Percentiles rank a stretch among this genome's conserved stretches.
phyloP scores from a whole-genome alignment of 2,329 filamentous ascomycete genomes.

The Colletotrichum sublineola region DNA sequence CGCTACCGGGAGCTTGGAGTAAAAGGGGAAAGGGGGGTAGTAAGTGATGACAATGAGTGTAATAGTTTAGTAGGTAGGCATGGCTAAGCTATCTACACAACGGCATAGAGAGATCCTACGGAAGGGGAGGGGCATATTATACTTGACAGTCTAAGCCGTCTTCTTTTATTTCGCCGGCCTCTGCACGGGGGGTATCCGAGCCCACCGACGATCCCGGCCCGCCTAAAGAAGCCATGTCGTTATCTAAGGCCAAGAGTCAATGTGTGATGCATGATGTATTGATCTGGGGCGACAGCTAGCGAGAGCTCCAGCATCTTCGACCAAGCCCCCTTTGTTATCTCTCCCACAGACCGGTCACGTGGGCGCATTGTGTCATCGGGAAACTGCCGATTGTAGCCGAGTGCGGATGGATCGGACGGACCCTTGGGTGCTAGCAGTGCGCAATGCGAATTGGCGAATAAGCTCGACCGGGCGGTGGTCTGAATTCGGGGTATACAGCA shows the following conservation, averaged over 20 bases:
- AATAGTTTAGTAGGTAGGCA: background rate
- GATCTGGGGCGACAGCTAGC: background rate
- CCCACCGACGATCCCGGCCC: background rate
- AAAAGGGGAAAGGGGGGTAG: no score
- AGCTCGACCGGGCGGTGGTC: background rate
- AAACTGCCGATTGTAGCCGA: slow-evolving; percentile 24
- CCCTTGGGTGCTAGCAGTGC: slow-evolving; percentile 4
- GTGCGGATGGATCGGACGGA: slow-evolving; percentile 21
- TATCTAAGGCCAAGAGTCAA: slow-evolving; percentile 4
- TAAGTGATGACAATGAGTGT: background rate
- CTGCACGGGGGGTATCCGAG: background rate
- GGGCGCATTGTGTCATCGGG: slow-evolving; percentile 2
- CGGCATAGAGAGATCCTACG: background rate
- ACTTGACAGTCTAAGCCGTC: background rate
- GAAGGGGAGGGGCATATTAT: slow-evolving; percentile 2
- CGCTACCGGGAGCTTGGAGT: background rate
- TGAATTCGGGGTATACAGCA: background rate
- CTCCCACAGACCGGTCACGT: slow-evolving; percentile 26
- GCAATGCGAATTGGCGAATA: slow-evolving; percentile 10
- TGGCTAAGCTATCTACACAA: background rate
- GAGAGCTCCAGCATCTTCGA: slow-evolving; percentile 11
- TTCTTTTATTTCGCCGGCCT: slow-evolving; percentile 4
- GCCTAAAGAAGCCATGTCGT: background rate
- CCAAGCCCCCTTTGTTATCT: slow-evolving; percentile 2
- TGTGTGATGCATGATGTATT: slow-evolving; percentile 16